Conservation (phyloP, 345 rosid species). For the Draba incana region DNA sequence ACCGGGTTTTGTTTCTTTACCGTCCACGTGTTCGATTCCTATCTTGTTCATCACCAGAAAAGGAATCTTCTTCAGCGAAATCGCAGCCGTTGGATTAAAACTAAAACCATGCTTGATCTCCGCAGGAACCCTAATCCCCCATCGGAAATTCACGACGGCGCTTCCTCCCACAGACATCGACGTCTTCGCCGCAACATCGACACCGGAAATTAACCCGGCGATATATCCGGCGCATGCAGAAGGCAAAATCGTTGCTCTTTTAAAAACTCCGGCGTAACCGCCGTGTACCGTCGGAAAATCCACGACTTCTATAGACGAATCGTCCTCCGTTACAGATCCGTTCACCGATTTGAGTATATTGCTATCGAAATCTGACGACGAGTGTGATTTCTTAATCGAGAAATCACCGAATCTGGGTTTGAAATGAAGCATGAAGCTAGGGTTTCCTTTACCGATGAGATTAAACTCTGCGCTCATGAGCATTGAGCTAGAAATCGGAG, state of each 20-base stretch:
- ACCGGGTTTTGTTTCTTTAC: constrained; percentile 15
- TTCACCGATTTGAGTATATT: constrained; percentile 15
- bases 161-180: constrained; percentile 57
- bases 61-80: constrained; percentile 60
- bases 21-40: constrained; percentile 71
- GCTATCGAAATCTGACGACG: constrained; percentile 49
- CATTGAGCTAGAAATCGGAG: constrained; percentile 66
- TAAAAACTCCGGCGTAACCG: constrained; percentile 41
- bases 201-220: constrained; percentile 52
- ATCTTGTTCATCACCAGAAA: constrained; percentile 77
- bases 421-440: constrained; percentile 83
- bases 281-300: constrained; percentile 44
- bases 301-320: constrained; percentile 57
- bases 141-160: constrained; percentile 64
- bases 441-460: constrained; percentile 59
- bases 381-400: constrained; percentile 69
- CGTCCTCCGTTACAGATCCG: constrained; percentile 43
- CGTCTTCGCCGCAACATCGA: constrained; percentile 71
- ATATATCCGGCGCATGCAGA: constrained; percentile 42
- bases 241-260: constrained; percentile 42
- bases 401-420: constrained; percentile 80
- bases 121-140: constrained; percentile 79
- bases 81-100: constrained; percentile 42
- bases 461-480: constrained; percentile 83
- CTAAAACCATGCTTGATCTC: constrained; percentile 41